Base-by-base conservation (phyloP, 164 flowering plant genomes). In the Stephania cephalantha region DNA sequence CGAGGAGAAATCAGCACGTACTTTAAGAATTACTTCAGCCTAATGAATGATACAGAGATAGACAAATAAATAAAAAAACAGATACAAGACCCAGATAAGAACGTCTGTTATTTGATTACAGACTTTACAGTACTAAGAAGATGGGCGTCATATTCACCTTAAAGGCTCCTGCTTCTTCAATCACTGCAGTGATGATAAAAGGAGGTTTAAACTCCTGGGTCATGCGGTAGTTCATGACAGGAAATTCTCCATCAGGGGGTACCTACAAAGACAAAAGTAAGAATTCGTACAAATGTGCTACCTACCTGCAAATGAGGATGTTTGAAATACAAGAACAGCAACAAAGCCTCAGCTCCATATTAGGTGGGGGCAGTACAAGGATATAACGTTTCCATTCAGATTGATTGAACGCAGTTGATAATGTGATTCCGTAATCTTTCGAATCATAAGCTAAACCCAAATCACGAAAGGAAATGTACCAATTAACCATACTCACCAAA, bases 131-230 rank as follows among this genome's bases (percentile, higher is more conserved):
- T 10, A 52, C 18, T 22, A 46, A 13, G 17, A 12, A 17, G 48
- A 50, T 9, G 22, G 4, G 17, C 22, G 17, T 25, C 70, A 52
- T 58, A 72, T 77, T 76, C 76, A 91, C 99, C 96, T 84, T 91
- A 46, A 90, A 88, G 11, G 89, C 11, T 67, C 99, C 99, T 46
- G 98, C 92, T 81, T 93, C 96, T 85, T 95, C 97, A 81, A 95
- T 88, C 80, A 95, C 82, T 69, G 95, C 81, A 73, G 85, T 93
- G 52, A 95, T 76, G 73, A 91, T 91, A 58, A 95, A 95, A 17
- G 99, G 98, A 78, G 99, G 98, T 85, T 88, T 92, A 80, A 95
- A 95, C 77, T 93, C 97, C 84, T 90, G 98, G 31, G 99, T 95
- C 85, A 93, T 89, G 18, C 98, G 96, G 74, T 95, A 95, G 79